These are phyloP conservation scores for Xylariaceae sp. DNA, from an alignment of 2,329 filamentous ascomycete genomes.

Conservation along the genomic window DNA sequence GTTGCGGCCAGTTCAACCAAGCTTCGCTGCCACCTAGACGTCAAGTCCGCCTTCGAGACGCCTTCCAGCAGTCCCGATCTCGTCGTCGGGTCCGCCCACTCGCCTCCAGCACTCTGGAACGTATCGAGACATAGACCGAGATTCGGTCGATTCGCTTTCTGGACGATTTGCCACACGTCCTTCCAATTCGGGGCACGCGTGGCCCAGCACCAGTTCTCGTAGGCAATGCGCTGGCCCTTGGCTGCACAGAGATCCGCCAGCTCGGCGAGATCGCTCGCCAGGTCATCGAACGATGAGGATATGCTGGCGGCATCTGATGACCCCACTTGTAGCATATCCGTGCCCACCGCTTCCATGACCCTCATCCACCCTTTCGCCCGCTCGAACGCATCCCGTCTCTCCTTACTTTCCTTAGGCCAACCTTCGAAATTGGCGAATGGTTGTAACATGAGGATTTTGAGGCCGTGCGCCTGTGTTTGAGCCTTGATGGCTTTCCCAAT, in stretches of 20 bases:
- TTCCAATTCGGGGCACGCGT: conserved; percentile 70
- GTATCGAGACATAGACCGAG: conserved; percentile 77
- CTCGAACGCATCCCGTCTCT: conserved; percentile 64
- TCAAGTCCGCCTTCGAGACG: conserved; percentile 46
- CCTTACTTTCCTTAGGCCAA: conserved; percentile 61
- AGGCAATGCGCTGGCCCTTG: conserved; percentile 65
- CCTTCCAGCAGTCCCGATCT: conserved; percentile 59
- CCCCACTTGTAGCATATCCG: conserved; percentile 69
- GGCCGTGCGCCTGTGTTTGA: conserved; percentile 54
- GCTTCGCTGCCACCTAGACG: conserved; percentile 54
- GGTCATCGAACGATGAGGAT: conserved; percentile 48
- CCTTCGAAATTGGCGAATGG: conserved; percentile 79
- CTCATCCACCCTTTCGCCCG: conserved; percentile 68
- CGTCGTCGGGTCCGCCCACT: conserved; percentile 74
- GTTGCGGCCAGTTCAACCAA: conserved; percentile 58
- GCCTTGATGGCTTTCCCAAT: conserved; percentile 58
- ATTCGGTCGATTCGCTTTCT: conserved; percentile 64
- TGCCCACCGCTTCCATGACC: conserved; percentile 71
- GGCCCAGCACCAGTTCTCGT: conserved; percentile 84
- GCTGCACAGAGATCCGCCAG: conserved; percentile 64
- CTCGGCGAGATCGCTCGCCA: conserved; percentile 64
- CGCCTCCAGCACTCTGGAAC: conserved; percentile 73
- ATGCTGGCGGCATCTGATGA: conserved; percentile 67
- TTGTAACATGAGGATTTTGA: conserved; percentile 72
- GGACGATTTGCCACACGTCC: conserved; percentile 69